Percentiles rank a stretch among this genome's conserved stretches.
Conservation (phyloP, 2,329 filamentous ascomycete species). For the Tolypocladium nubicola region DNA sequence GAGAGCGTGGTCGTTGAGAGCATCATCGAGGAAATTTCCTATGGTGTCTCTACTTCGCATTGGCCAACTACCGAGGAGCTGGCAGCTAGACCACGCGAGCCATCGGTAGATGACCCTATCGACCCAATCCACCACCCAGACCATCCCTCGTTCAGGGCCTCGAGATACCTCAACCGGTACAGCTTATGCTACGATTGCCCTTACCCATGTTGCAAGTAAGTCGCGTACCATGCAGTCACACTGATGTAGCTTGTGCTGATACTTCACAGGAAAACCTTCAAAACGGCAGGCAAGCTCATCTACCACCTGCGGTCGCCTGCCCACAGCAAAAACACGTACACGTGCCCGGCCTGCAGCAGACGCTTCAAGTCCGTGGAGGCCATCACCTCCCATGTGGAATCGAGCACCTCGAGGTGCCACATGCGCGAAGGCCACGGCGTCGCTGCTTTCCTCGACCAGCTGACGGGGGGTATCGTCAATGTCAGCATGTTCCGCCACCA, state of each 20-base stretch:
- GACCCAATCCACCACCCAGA: slow-evolving; percentile 31
- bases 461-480: slow-evolving; percentile 21
- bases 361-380: slow-evolving; percentile 29
- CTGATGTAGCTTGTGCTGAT: neutral
- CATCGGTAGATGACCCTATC: slow-evolving; percentile 1
- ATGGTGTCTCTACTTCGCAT: neutral
- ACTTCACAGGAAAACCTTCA: slow-evolving; percentile 28
- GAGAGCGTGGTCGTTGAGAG: neutral
- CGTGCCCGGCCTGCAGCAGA: slow-evolving; percentile 34
- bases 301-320: slow-evolving; percentile 32
- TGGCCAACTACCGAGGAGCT: neutral
- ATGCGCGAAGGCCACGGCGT: slow-evolving; percentile 30
- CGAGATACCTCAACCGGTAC: slow-evolving; percentile 32
- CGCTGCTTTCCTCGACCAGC: slow-evolving; percentile 18
- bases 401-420: slow-evolving; percentile 27
- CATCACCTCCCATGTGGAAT: slow-evolving; percentile 38
- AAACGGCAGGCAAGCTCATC: slow-evolving; percentile 18
- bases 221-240: neutral
- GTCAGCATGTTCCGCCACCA: slow-evolving; percentile 7
- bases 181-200: slow-evolving; percentile 43
- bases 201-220: slow-evolving; percentile 38
- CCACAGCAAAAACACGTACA: slow-evolving; percentile 24
- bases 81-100: neutral
- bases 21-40: neutral
- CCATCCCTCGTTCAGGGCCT: slow-evolving; percentile 33